These are phyloP conservation scores for Daldinia eschscholtzii DNA, from an alignment of 2,329 filamentous ascomycete species.

Conservation along the genomic window DNA sequence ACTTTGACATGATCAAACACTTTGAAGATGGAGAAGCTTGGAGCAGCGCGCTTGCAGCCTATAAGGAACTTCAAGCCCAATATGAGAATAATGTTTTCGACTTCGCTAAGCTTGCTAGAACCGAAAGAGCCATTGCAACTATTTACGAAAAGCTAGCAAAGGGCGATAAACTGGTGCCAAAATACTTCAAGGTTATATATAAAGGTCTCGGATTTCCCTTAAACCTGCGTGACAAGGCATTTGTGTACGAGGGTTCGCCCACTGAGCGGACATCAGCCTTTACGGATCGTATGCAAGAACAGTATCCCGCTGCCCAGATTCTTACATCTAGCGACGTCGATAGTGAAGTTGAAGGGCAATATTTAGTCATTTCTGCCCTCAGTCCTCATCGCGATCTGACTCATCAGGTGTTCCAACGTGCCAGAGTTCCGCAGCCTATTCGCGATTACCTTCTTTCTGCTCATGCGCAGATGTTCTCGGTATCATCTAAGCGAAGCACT, in stretches of 20 bases:
- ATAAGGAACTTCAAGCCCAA: constrained; percentile 90
- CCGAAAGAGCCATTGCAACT: constrained; percentile 89
- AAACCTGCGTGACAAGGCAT: constrained; percentile 87
- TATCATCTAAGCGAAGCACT: constrained; percentile 78
- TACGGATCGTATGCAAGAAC: constrained; percentile 90
- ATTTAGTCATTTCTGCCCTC: constrained; percentile 83
- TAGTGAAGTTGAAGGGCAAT: constrained; percentile 91
- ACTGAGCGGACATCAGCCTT: constrained; percentile 84
- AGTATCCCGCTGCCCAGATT: constrained; percentile 88
- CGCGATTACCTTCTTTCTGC: constrained; percentile 88
- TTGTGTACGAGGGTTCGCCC: constrained; percentile 86
- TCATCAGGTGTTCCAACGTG: constrained; percentile 88
- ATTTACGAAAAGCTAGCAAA: constrained; percentile 91
- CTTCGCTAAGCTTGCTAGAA: constrained; percentile 89
- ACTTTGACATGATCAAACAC: constrained; percentile 94
- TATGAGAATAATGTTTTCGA: constrained; percentile 93
- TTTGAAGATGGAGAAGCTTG: constrained; percentile 96
- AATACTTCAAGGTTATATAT: constrained; percentile 93
- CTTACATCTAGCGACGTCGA: constrained; percentile 75
- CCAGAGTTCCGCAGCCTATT: constrained; percentile 84
- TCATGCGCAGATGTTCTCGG: constrained; percentile 81
- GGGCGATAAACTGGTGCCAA: constrained; percentile 80
- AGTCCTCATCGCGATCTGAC: constrained; percentile 83
- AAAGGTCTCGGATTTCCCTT: constrained; percentile 89
- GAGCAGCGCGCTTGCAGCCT: constrained; percentile 87